Base-by-base conservation (phyloP, 2,329 filamentous ascomycete genomes). In the Lasiodiplodia sp. region DNA sequence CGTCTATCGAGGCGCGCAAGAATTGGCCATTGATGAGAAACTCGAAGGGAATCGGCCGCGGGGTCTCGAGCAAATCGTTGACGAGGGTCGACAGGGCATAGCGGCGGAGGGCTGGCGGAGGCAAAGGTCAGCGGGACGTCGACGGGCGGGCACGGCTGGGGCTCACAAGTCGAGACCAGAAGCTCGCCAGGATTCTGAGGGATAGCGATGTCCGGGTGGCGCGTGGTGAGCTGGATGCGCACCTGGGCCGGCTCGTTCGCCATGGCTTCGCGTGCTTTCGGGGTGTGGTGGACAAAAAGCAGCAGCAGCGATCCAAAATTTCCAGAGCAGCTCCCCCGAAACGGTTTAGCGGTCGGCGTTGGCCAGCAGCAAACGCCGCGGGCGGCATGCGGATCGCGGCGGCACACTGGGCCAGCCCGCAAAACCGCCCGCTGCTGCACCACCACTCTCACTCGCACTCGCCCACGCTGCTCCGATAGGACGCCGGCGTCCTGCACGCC, bases 1-100 rank as follows among this genome's bases (percentile, higher is more conserved):
- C 92, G 78, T 97, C 93, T 72, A 99, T 88, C 21, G 92, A 93
- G 31, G 94, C 92, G 71, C 92, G 91, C 64, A 99, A 87, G 80
- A 97, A 97, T 76, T 91, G 90, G 79, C 96, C 96, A 80, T 97
- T 96, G 82, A 97, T 91, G 74, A 99, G 87, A 83, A 99, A 98
- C 81, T 99, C 96, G 81, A 99, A 91, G 21, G 93, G 93, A 57
- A 94, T 86, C 14, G 92, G 89, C 73, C 85, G 86, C 66, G 85
- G 83, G 69, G 82, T 85, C 44, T 84, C 81, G 37, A 90, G 80
- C 12, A 90, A 82, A 71, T 85, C 85, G 76, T 91, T 91, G 67
- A 90, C 87, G 69, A 91, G 81, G 2, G 85, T 88, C 0, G 88
- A 90, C 4, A 91, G 84, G 66, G 86, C 84, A 77, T 87, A 87